Percentiles rank a stretch among this genome's conserved stretches.
These are phyloP conservation scores for Lathyrus sativus DNA, from an alignment of 306 rosid genomes.

Conservation along the genomic window DNA sequence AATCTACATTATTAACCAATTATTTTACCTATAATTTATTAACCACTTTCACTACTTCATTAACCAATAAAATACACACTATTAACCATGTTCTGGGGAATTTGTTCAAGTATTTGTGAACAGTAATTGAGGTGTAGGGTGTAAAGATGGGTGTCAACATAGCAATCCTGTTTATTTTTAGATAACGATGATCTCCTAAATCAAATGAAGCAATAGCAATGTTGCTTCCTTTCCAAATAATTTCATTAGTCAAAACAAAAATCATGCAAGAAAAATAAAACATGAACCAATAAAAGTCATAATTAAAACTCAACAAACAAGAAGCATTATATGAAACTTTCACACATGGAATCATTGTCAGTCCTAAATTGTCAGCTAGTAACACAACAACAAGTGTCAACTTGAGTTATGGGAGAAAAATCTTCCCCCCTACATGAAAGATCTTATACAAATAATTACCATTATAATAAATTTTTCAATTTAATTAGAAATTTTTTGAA, in stretches of 20 bases:
- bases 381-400: constrained; percentile 18
- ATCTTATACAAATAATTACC: too few relatives aligned
- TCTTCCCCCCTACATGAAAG: constrained; percentile 11
- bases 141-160: too few relatives aligned
- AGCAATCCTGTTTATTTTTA: constrained; percentile 13
- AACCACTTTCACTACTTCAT: too few relatives aligned
- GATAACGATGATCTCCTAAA: constrained; percentile 26
- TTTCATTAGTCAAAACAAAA: constrained; percentile 32
- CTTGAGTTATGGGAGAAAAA: constrained; percentile 25
- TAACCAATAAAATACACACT: too few relatives aligned
- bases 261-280: constrained; percentile 33
- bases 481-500: too few relatives aligned
- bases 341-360: constrained; percentile 45
- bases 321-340: constrained; percentile 42
- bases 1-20: too few relatives aligned
- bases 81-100: too few relatives aligned
- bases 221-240: constrained; percentile 39
- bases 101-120: too few relatives aligned
- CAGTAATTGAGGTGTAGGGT: too few relatives aligned
- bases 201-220: constrained; percentile 15
- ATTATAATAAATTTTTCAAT: too few relatives aligned
- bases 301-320: constrained; percentile 31
- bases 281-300: constrained; percentile 31
- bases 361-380: constrained; percentile 33
- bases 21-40: too few relatives aligned